A percentile compares a stretch with the other conserved stretches of the same genome.
Conservation (phyloP, 371 early-diverging fungal genomes). For the Mucor lusitanicus region DNA sequence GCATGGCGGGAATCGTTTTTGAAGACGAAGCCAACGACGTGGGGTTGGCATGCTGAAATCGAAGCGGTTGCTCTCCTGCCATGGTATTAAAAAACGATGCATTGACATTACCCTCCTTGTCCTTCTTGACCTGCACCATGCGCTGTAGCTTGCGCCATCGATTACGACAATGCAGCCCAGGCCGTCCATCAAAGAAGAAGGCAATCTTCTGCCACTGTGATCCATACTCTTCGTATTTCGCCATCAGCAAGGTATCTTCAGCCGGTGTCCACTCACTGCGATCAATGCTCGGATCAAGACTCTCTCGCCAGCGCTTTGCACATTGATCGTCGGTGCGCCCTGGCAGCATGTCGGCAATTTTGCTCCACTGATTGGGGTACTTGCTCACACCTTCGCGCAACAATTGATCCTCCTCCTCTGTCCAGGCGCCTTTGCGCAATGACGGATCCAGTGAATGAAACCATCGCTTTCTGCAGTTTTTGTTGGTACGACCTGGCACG, state of each 20-base stretch:
- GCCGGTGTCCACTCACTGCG: constrained; percentile 75
- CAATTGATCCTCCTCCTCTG: constrained; percentile 73
- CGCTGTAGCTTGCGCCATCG: constrained; percentile 80
- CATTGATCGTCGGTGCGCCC: constrained; percentile 87
- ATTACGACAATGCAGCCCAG: constrained; percentile 82
- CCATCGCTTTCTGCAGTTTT: constrained; percentile 83
- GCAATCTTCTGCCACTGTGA: constrained; percentile 86
- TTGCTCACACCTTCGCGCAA: constrained; percentile 69
- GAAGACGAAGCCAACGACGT: constrained; percentile 8
- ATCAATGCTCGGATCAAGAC: constrained; percentile 77
- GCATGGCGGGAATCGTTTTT: background rate
- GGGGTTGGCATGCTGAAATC: constrained; percentile 18
- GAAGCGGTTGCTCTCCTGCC: constrained; percentile 19
- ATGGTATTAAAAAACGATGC: constrained; percentile 34
- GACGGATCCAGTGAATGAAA: constrained; percentile 81
- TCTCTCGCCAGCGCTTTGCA: constrained; percentile 83
- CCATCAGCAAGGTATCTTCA: constrained; percentile 70
- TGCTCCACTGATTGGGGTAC: constrained; percentile 77
- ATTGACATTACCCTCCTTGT: constrained; percentile 32
- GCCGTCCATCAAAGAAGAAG: constrained; percentile 75
- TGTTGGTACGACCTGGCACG: constrained; percentile 81
- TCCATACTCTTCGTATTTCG: constrained; percentile 70
- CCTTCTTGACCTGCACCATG: constrained; percentile 57
- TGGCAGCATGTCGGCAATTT: constrained; percentile 74
- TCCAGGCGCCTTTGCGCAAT: constrained; percentile 80